phyloP scores from a whole-genome alignment of 2,329 filamentous ascomycete genomes.

The Cytospora paraplurivora region DNA sequence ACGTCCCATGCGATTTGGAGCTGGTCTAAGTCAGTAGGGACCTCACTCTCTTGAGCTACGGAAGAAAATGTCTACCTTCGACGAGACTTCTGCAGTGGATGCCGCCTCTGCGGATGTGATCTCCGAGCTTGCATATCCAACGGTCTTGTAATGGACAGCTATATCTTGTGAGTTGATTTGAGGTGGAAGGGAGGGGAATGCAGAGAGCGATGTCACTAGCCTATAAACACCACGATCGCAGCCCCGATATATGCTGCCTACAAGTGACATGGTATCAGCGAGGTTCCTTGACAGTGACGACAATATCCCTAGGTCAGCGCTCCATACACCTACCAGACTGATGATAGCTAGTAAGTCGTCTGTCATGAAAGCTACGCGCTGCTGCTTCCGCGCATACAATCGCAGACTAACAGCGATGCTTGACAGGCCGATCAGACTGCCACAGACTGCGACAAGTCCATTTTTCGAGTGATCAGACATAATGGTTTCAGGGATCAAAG shows the following conservation, averaged over 20 bases:
- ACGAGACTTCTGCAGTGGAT: slow-evolving; percentile 6
- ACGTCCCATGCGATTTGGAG: slow-evolving; percentile 26
- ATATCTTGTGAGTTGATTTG: background rate
- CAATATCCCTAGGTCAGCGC: background rate
- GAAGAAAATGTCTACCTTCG: slow-evolving; percentile 4
- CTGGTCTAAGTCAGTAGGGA: slow-evolving; percentile 2
- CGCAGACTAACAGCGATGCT: slow-evolving; percentile 28
- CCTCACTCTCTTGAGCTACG: slow-evolving; percentile 13
- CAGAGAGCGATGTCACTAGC: slow-evolving; percentile 3
- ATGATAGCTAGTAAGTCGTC: slow-evolving; percentile 31
- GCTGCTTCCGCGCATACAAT: slow-evolving; percentile 26
- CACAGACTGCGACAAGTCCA: slow-evolving; percentile 21
- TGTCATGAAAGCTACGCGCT: slow-evolving; percentile 24
- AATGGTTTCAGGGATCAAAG: background rate
- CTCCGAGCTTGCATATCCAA: slow-evolving; percentile 26
- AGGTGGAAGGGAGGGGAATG: too few species aligned
- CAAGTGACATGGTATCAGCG: background rate
- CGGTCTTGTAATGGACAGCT: slow-evolving; percentile 24
- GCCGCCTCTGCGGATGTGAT: slow-evolving; percentile 20
- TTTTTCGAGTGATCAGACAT: slow-evolving; percentile 28
- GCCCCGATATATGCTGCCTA: background rate
- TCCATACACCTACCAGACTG: slow-evolving; percentile 12
- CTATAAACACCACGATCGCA: slow-evolving; percentile 12
- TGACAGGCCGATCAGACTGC: slow-evolving; percentile 23
- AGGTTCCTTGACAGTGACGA: background rate